These are phyloP conservation scores for Choanephora cucurbitarum DNA, from an alignment of 371 early-diverging fungal species.

Conservation along the genomic window DNA sequence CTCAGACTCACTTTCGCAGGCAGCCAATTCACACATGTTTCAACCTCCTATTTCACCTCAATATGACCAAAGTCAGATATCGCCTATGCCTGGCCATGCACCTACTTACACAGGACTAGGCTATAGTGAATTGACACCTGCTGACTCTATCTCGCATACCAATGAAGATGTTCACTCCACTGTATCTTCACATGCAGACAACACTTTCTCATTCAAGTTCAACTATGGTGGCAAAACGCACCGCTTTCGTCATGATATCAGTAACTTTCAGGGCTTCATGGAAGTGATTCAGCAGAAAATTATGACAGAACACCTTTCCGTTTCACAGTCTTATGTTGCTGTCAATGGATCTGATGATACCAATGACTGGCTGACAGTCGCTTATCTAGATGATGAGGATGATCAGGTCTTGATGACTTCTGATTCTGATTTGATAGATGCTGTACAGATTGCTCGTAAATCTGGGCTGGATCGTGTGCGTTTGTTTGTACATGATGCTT, in stretches of 20 bases:
- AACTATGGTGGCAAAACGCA: constrained; percentile 66
- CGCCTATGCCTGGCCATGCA: constrained; percentile 29
- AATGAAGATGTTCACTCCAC: constrained; percentile 34
- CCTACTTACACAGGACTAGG: constrained; percentile 26
- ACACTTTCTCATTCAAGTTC: constrained; percentile 79
- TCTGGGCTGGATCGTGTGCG: constrained; percentile 75
- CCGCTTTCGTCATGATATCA: constrained; percentile 65
- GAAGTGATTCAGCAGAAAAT: constrained; percentile 47
- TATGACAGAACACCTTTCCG: constrained; percentile 25
- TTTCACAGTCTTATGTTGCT: constrained; percentile 32
- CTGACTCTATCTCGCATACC: constrained; percentile 32
- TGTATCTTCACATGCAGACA: constrained; percentile 26
- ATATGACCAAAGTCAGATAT: constrained; percentile 11
- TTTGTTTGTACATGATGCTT: constrained; percentile 53
- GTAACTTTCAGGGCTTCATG: constrained; percentile 52
- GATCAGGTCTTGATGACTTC: constrained; percentile 78
- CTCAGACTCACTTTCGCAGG: constrained; percentile 52
- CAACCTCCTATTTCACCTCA: constrained; percentile 21
- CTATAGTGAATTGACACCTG: constrained; percentile 37
- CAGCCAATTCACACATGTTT: constrained; percentile 41
- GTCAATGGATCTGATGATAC: constrained; percentile 12
- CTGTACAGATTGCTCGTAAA: constrained; percentile 74
- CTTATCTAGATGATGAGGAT: constrained; percentile 87
- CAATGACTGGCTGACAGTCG: constrained; percentile 59
- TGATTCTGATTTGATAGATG: constrained; percentile 78